phyloP scores from a whole-genome alignment of 495 filamentous ascomycete species.

The Geopyxis carbonaria region DNA sequence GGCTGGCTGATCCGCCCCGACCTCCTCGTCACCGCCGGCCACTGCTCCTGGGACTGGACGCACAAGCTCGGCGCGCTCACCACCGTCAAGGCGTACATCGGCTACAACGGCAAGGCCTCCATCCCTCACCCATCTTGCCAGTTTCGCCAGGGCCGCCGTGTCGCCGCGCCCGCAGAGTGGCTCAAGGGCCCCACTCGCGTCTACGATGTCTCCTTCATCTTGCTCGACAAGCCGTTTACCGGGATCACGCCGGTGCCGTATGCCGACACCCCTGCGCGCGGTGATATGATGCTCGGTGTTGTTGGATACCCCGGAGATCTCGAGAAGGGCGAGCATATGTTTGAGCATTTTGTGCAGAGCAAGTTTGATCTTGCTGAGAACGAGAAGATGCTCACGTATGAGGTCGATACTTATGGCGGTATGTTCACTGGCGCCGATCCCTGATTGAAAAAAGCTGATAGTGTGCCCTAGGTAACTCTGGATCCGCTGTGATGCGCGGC shows the following conservation, averaged over 20 bases:
- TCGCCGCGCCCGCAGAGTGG: conserved; percentile 28
- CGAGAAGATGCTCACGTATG: background rate
- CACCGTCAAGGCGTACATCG: conserved; percentile 28
- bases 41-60: conserved; percentile 28
- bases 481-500: conserved; percentile 26
- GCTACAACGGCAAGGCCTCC: conserved; percentile 25
- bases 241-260: conserved; percentile 24
- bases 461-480: conserved; percentile 27
- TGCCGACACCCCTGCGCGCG: conserved; percentile 24
- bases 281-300: conserved; percentile 25
- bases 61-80: conserved; percentile 22
- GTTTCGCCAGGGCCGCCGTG: conserved; percentile 24
- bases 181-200: conserved; percentile 19
- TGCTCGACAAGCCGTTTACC: conserved; percentile 26
- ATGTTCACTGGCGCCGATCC: too few relatives aligned
- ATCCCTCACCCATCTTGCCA: conserved; percentile 25
- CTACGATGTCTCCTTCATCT: conserved; percentile 29
- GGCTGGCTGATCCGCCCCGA: conserved; percentile 29
- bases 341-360: conserved; percentile 28
- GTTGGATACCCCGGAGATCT: conserved; percentile 32
- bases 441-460: too few relatives aligned
- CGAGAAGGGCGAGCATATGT: conserved; percentile 25
- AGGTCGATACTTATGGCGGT: conserved; percentile 8
- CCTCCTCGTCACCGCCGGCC: conserved; percentile 28
- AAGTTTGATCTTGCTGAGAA: conserved; percentile 26